Conservation (phyloP, 352 stramenopile species). For the Phytophthora quininea region DNA sequence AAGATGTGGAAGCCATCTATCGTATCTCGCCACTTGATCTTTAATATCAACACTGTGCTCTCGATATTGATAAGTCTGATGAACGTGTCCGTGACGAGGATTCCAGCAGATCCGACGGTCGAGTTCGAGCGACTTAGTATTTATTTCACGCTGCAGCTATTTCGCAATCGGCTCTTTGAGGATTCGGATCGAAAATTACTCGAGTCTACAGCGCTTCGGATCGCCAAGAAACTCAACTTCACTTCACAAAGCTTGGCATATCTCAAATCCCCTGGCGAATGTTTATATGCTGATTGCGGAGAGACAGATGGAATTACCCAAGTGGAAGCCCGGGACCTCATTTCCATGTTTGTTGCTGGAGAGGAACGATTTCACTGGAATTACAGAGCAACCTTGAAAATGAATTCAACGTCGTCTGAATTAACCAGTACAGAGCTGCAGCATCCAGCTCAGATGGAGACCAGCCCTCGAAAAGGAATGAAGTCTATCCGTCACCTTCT, state of each 20-base stretch:
- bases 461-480: constrained; percentile 14
- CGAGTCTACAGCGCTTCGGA: constrained; percentile 20
- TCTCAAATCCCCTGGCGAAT: constrained; percentile 29
- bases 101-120: constrained; percentile 16
- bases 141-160: constrained; percentile 46
- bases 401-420: constrained; percentile 14
- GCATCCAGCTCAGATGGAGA: constrained; percentile 9
- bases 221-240: constrained; percentile 50
- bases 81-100: constrained; percentile 38
- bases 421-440: background rate
- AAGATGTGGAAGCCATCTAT: constrained; percentile 38
- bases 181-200: constrained; percentile 19
- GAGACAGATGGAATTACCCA: constrained; percentile 49
- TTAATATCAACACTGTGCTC: constrained; percentile 51
- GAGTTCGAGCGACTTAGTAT: constrained; percentile 54
- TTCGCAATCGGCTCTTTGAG: constrained; percentile 40
- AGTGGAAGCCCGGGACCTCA: constrained; percentile 32
- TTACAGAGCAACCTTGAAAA: constrained; percentile 39
- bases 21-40: constrained; percentile 42
- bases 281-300: constrained; percentile 52
- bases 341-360: constrained; percentile 48
- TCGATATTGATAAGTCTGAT: constrained; percentile 55
- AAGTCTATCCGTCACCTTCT: constrained; percentile 16
- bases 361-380: constrained; percentile 78
- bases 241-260: constrained; percentile 29